Base-by-base conservation (phyloP, 164 flowering plant species). In the Kalanchoe fedtschenkoi region DNA sequence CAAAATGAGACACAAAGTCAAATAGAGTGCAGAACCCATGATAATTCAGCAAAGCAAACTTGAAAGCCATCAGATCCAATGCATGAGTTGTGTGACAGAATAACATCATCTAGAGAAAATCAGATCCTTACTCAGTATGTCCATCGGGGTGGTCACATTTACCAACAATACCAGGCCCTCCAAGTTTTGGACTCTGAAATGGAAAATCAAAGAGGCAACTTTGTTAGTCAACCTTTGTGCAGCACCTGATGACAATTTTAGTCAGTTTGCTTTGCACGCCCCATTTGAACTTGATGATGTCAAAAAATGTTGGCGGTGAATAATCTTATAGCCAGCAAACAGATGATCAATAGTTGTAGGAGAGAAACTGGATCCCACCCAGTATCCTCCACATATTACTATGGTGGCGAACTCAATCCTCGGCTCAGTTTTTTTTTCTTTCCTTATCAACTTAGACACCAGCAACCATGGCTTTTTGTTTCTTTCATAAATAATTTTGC, bases 161-260 rank as follows among this genome's bases (percentile, higher is more conserved):
- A 53, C 99, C 99, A 75, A 93, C 81, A 65, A 93, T 83, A 19
- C 99, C 99, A 60, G 92, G 88, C 65, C 99, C 99, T 67, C 99
- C 99, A 67, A 87, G 70, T 75, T 74, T 76, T 34, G 92, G 96
- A 65, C 75, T 68, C 95, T 93, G 85, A 62, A 76, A 64, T 34
- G 26, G 54, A 47, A 47, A 47, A 16, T 21, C 28, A 47, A 21
- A 47, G 54, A 21, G 54, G 22, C 7, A 22, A 19, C 28, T 6
- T 47, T 21, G 11, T 7, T 15, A 47, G 30, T 11, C 21, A 47
- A 7, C 46, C n/a, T 42, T 42, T 42, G 2, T 42, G 46, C 46
- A 42, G 17, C 19, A 42, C 46, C 46, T 15, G 2, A 42, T 42
- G 2, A 42, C 17, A 13, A 42, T 42, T 15, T 42, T 0, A 0